phyloP scores from a whole-genome alignment of 2,329 filamentous ascomycete species.

The Arthrobotrys entomopaga region DNA sequence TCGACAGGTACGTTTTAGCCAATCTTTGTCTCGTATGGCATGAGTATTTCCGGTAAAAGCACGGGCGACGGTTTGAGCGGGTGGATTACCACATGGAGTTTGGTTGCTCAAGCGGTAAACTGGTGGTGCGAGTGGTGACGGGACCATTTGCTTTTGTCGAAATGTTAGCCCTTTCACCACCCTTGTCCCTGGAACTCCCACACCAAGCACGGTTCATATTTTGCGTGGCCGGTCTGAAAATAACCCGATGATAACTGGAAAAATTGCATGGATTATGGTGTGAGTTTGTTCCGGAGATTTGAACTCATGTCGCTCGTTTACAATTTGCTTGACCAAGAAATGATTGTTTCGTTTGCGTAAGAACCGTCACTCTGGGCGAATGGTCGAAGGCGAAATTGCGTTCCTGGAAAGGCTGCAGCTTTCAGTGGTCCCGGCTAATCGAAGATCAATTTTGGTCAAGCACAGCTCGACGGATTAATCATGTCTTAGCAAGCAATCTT shows the following conservation, averaged over 20 bases:
- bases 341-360: slow-evolving; percentile 23
- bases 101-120: slow-evolving; percentile 47
- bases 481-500: slow-evolving; percentile 45
- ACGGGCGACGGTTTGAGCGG: slow-evolving; percentile 50
- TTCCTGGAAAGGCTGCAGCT: slow-evolving; percentile 14
- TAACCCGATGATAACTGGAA: slow-evolving; percentile 49
- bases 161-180: slow-evolving; percentile 24
- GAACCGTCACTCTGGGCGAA: slow-evolving; percentile 35
- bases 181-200: slow-evolving; percentile 55
- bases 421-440: slow-evolving; percentile 27
- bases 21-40: slow-evolving; percentile 44
- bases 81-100: slow-evolving; percentile 52
- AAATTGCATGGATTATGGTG: slow-evolving; percentile 17
- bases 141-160: slow-evolving; percentile 50
- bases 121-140: slow-evolving; percentile 50
- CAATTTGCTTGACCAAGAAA: slow-evolving; percentile 34
- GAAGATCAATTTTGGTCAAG: slow-evolving; percentile 36
- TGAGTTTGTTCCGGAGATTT: slow-evolving; percentile 27
- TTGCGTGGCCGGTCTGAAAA: slow-evolving; percentile 48
- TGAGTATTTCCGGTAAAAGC: slow-evolving; percentile 56
- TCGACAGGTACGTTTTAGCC: slow-evolving; percentile 1
- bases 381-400: slow-evolving; percentile 44
- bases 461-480: slow-evolving; percentile 42
- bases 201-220: slow-evolving; percentile 54
- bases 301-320: slow-evolving; percentile 14